Evolutionary conservation across 768 basidiomycete genomes (phyloP).

Genomic region (Cubamyces lactineus): DNA sequence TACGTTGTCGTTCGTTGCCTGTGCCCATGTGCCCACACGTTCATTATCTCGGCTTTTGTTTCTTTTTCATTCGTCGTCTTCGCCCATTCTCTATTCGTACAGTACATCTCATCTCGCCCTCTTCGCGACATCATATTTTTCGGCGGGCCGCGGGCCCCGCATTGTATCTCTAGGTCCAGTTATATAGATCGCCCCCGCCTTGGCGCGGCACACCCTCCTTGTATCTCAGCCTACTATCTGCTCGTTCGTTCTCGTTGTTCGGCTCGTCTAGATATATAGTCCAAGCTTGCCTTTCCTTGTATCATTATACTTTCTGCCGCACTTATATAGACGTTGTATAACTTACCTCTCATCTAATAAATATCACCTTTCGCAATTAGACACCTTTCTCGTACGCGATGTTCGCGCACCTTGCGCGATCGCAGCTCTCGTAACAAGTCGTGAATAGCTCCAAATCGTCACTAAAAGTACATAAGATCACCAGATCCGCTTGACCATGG

Average conservation of each 20-base stretch:
- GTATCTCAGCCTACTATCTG: not conserved
- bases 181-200: not conserved
- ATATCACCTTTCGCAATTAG: not conserved
- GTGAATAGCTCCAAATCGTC: not conserved
- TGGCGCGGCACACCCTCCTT: slow-evolving; percentile 12
- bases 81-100: not conserved
- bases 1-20: not conserved
- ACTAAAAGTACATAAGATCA: slow-evolving; percentile 29
- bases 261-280: not conserved
- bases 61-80: not conserved
- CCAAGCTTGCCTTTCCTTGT: not conserved
- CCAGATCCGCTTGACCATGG: slow-evolving; percentile 95
- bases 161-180: slow-evolving; percentile 9
- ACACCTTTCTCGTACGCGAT: not conserved
- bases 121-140: not conserved
- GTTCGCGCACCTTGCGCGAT: too few relatives aligned
- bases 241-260: not conserved
- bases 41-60: not conserved
- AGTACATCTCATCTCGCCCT: not conserved
- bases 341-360: not conserved
- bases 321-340: too few relatives aligned
- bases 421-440: not conserved
- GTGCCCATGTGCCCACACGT: not conserved
- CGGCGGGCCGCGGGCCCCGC: not conserved
- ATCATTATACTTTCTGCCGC: not conserved